Percentiles rank a stretch among this genome's conserved stretches.
phyloP scores from a whole-genome alignment of 352 stramenopile species.

The Pythium angustatum region DNA sequence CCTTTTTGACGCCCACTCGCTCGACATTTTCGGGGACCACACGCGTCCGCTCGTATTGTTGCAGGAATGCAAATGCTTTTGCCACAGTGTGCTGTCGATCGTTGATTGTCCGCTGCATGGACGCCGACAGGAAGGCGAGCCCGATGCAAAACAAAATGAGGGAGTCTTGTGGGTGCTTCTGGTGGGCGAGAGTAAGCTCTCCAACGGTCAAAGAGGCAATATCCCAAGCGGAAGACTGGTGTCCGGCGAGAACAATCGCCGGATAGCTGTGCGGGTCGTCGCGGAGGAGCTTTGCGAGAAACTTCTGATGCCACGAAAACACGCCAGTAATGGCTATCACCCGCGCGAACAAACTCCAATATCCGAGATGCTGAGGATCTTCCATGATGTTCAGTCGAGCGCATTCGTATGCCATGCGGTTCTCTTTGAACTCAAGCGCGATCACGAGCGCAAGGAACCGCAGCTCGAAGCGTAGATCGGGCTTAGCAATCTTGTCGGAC shows the following conservation, averaged over 20 bases:
- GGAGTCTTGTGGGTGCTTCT: constrained; percentile 71
- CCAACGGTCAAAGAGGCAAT: constrained; percentile 83
- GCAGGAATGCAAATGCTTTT: constrained; percentile 85
- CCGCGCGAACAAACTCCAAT: constrained; percentile 84
- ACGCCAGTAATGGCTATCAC: constrained; percentile 84
- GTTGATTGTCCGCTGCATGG: constrained; percentile 86
- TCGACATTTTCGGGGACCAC: constrained; percentile 35
- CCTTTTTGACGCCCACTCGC: constrained; percentile 53
- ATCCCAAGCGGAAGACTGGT: constrained; percentile 84
- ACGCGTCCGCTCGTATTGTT: constrained; percentile 75
- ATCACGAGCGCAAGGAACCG: constrained; percentile 85
- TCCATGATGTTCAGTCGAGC: constrained; percentile 87
- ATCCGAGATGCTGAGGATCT: constrained; percentile 75
- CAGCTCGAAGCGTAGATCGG: constrained; percentile 72
- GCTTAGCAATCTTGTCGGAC: constrained; percentile 79
- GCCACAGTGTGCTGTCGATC: constrained; percentile 82
- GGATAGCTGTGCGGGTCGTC: constrained; percentile 79
- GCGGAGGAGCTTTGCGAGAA: constrained; percentile 76
- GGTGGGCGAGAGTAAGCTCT: constrained; percentile 82
- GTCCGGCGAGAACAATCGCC: constrained; percentile 76
- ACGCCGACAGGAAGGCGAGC: constrained; percentile 78
- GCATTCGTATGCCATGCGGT: constrained; percentile 88
- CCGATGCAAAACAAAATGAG: constrained; percentile 86
- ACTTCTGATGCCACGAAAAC: constrained; percentile 89
- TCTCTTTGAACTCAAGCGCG: constrained; percentile 82